Conservation (phyloP, 192 early-diverging fungal genomes). For the Podila horticola region DNA sequence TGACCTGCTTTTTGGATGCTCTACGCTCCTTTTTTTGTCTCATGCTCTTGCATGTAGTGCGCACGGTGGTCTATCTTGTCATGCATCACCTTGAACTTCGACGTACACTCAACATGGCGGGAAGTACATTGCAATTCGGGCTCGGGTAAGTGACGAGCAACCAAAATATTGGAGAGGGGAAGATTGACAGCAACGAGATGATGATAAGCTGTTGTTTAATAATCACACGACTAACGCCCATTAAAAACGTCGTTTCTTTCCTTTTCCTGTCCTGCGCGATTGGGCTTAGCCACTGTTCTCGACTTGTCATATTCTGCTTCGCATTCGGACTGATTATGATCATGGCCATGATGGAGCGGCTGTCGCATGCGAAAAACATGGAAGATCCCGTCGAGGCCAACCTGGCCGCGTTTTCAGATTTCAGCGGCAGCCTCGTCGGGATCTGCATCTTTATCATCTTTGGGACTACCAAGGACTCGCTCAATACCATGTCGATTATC, state of each 20-base stretch:
- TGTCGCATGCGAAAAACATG: not conserved
- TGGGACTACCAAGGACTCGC: slow-evolving; percentile 27
- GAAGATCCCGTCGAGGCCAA: not conserved
- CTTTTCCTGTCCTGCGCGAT: not conserved
- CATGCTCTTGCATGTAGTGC: not conserved
- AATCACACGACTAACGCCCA: too few relatives aligned
- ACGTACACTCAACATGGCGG: slow-evolving; percentile 6
- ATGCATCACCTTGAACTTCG: slow-evolving; percentile 8
- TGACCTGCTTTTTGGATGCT: too few relatives aligned
- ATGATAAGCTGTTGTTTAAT: too few relatives aligned
- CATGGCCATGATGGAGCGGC: slow-evolving; percentile 17
- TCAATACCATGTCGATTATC: not conserved
- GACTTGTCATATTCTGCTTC: slow-evolving; percentile 20
- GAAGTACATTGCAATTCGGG: not conserved
- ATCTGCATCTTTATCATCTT: slow-evolving; percentile 26
- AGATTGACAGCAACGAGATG: too few relatives aligned
- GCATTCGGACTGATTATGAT: slow-evolving; percentile 10
- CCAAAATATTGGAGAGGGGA: not conserved
- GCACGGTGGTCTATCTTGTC: slow-evolving; percentile 5
- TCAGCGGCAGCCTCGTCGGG: slow-evolving; percentile 26
- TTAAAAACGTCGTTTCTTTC: too few relatives aligned
- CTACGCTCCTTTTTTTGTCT: not conserved
- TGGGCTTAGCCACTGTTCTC: slow-evolving; percentile 22
- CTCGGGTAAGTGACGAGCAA: slow-evolving; percentile 15
- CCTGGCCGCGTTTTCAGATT: slow-evolving; percentile 10